Base-by-base conservation (phyloP, 805 yeast genomes). In the Phaffomyces opuntiae region DNA sequence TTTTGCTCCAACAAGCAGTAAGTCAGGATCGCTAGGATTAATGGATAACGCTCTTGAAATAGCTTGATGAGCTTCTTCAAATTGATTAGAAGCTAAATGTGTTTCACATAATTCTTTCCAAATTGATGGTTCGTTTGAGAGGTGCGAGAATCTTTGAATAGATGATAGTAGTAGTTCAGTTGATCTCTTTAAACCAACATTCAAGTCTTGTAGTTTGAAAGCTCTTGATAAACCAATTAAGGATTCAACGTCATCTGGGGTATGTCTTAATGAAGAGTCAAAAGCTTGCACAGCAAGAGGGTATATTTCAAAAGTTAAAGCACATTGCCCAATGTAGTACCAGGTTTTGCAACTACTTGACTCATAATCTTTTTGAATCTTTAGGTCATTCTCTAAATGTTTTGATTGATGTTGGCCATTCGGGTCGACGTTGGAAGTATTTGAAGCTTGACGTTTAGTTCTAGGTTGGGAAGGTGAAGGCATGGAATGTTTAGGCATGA, bases 21-120 rank as follows among this genome's bases (percentile, higher is more conserved):
- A 57, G 19, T 68, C 58, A 1, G 82, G 69, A 51, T 77, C 77
- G 32, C 61, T 58, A 5, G 68, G 69, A 27, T 54, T 47, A 21
- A 69, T 49, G 35, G 60, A 65, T 6, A 75, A 53, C 4, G 75
- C 75, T 40, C 72, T 64, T 44, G 68, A 72, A 17, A 74, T 64
- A 2, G 75, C 64, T 41, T 66, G 69, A 52, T 76, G 79, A 0
- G 83, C 79, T 48, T 74, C 77, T 37, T 76, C 80, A 39, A 64
- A 66, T 47, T 74, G 67, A 33, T 75, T 73, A 9, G 73, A 51
- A 12, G 69, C 57, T 13, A 74, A 53, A 52, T 78, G 78, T 45
- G 80, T 72, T 48, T 75, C 77, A 0, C 78, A 70, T 43, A 78
- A 62, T 53, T 77, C 82, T 42, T 66, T 69, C 67, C 75, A 73